Evolutionary conservation across 345 rosid genomes (phyloP).

Genomic region (Pugionium cornutum): DNA sequence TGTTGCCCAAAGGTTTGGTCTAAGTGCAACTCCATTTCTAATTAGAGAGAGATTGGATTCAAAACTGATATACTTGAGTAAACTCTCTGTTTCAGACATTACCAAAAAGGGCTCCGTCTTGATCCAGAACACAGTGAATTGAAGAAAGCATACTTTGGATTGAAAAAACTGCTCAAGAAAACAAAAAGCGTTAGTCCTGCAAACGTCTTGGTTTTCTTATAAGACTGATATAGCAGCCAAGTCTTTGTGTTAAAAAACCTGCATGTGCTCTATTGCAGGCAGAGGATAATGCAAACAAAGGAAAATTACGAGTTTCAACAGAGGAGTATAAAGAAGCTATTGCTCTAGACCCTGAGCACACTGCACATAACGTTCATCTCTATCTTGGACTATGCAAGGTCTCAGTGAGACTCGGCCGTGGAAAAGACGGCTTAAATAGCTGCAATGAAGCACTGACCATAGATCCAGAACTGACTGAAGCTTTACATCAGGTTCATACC

Average conservation of each 20-base stretch:
- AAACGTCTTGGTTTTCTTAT: conserved; percentile 6
- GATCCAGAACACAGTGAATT: conserved; percentile 95
- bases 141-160: conserved; percentile 93
- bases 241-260: not conserved
- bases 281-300: conserved; percentile 85
- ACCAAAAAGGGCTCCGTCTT: conserved; percentile 91
- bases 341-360: conserved; percentile 83
- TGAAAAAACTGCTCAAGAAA: conserved; percentile 93
- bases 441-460: conserved; percentile 83
- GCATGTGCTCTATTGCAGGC: conserved; percentile 54
- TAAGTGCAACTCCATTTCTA: not conserved
- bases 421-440: conserved; percentile 82
- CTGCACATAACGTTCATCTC: conserved; percentile 83
- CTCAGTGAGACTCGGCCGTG: conserved; percentile 92
- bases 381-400: conserved; percentile 91
- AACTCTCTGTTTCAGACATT: conserved; percentile 66
- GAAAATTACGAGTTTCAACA: conserved; percentile 83
- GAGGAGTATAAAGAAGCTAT: conserved; percentile 89
- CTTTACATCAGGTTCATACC: conserved; percentile 77
- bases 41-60: not conserved
- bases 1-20: conserved; percentile 76
- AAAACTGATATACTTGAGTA: conserved; percentile 15
- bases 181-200: conserved; percentile 76
- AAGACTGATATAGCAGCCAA: conserved; percentile 19
- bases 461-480: conserved; percentile 79